phyloP scores from a whole-genome alignment of 2,329 filamentous ascomycete species.

The Trichoderma oligosporum region DNA sequence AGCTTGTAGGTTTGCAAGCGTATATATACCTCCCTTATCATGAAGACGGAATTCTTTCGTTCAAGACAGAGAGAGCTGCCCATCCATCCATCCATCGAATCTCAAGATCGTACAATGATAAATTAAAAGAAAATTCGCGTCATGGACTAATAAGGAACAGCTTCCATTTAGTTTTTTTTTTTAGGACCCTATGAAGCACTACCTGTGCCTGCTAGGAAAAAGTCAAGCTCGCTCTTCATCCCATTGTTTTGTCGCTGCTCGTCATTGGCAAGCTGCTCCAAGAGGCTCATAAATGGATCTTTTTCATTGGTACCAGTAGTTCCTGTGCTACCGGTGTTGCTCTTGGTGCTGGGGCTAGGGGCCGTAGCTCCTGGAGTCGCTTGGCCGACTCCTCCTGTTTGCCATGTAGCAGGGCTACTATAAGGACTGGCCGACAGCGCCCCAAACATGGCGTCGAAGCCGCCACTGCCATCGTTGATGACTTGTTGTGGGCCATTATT shows the following conservation, averaged over 20 bases:
- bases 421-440: constrained; percentile 51
- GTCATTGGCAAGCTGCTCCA: constrained; percentile 81
- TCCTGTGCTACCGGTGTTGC: constrained; percentile 48
- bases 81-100: neutral
- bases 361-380: constrained; percentile 23
- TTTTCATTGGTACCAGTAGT: constrained; percentile 58
- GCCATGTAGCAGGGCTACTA: constrained; percentile 50
- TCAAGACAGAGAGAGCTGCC: too few species aligned
- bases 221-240: constrained; percentile 71
- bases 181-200: neutral
- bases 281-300: constrained; percentile 73
- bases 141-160: neutral
- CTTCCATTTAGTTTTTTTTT: neutral
- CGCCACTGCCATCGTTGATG: constrained; percentile 33
- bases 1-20: too few species aligned
- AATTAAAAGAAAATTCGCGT: neutral
- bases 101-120: neutral
- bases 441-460: constrained; percentile 59
- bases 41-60: too few species aligned
- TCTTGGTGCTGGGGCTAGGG: constrained; percentile 45
- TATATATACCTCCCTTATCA: too few species aligned
- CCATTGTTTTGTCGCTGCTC: constrained; percentile 60
- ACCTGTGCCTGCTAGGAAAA: constrained; percentile 54
- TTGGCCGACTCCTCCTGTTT: constrained; percentile 35
- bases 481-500: constrained; percentile 18